Conservation (phyloP, 352 stramenopile genomes). For the Pythium sukuiense region DNA sequence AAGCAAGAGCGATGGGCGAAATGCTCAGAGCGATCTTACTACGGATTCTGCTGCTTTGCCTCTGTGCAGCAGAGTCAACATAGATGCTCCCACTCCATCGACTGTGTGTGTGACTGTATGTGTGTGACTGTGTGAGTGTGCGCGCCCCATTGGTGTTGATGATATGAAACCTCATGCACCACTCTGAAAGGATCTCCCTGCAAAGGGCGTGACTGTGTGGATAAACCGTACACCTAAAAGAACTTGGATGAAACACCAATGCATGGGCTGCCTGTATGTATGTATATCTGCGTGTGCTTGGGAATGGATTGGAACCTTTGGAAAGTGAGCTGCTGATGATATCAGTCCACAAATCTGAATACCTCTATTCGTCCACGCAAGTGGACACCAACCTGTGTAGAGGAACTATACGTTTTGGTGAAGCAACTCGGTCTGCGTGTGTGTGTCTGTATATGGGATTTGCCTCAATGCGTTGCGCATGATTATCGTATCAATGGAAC, state of each 20-base stretch:
- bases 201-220: constrained; percentile 45
- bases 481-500: constrained; percentile 47
- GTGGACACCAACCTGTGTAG: constrained; percentile 9
- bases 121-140: constrained; percentile 26
- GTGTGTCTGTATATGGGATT: constrained; percentile 14
- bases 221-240: constrained; percentile 66
- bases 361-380: constrained; percentile 18
- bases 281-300: constrained; percentile 7
- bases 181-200: constrained; percentile 65
- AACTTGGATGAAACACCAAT: constrained; percentile 57
- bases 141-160: constrained; percentile 46
- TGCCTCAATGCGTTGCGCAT: constrained; percentile 32
- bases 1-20: constrained; percentile 67
- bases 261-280: constrained; percentile 7
- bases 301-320: not conserved
- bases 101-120: constrained; percentile 21
- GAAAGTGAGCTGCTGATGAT: constrained; percentile 26
- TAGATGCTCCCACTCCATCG: constrained; percentile 68
- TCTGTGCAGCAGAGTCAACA: constrained; percentile 68
- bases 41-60: constrained; percentile 68
- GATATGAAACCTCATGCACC: constrained; percentile 89
- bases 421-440: constrained; percentile 3
- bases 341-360: constrained; percentile 22
- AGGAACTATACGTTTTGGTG: constrained; percentile 16
- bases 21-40: constrained; percentile 74